Conservation (phyloP, 1,284 basidiomycete species). For the Austroboletus novae-zelandiae region DNA sequence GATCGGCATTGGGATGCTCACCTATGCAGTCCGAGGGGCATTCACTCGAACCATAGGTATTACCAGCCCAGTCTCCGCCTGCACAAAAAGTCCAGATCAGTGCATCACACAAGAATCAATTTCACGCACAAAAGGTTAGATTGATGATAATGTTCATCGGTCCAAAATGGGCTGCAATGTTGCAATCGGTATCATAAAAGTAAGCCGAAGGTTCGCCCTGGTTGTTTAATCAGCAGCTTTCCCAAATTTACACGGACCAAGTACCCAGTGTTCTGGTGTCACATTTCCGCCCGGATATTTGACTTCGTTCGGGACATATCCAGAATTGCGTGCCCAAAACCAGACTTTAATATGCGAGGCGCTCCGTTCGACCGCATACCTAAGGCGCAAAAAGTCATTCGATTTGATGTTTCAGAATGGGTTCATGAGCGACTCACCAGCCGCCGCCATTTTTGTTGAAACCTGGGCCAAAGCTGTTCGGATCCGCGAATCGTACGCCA, state of each 20-base stretch:
- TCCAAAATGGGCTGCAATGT: conserved; percentile 1
- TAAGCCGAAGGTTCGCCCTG: neutral
- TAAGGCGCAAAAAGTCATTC: neutral
- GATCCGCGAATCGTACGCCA: neutral
- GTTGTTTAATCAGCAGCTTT: neutral
- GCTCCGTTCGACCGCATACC: neutral
- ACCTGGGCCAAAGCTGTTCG: neutral
- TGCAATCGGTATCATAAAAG: conserved; percentile 1
- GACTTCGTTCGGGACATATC: neutral
- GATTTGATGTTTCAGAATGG: neutral
- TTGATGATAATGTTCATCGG: conserved; percentile 8
- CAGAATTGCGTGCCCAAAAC: neutral
- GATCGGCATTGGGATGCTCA: neutral
- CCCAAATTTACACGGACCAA: neutral
- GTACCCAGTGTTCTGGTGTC: neutral
- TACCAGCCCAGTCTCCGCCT: neutral
- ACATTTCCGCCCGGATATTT: neutral
- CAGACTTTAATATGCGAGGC: neutral
- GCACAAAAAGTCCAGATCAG: neutral
- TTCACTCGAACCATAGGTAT: neutral
- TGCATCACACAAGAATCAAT: no score
- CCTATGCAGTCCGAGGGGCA: neutral
- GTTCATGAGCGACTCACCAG: neutral
- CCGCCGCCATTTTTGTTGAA: neutral
- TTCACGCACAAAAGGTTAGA: neutral